Conservation (phyloP, 345 rosid genomes). For the Eucalyptus virginea region DNA sequence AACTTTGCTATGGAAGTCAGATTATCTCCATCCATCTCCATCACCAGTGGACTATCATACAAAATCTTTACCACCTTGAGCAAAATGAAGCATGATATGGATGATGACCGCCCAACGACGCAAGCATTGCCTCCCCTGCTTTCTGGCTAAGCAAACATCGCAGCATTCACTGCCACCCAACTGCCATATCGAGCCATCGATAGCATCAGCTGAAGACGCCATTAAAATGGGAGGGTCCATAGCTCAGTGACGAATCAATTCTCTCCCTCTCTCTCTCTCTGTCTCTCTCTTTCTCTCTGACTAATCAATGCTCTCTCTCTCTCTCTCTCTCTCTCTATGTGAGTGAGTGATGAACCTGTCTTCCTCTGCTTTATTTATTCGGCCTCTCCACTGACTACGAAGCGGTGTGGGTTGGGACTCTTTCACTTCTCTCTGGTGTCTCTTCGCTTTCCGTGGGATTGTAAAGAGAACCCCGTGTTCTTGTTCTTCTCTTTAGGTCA, state of each 20-base stretch:
- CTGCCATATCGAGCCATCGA: not conserved
- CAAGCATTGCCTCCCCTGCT: not conserved
- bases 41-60: not conserved
- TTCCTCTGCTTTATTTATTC: not conserved
- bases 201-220: not conserved
- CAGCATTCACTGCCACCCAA: not conserved
- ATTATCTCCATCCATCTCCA: not conserved
- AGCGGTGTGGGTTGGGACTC: not conserved
- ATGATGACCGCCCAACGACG: not conserved
- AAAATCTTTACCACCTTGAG: not conserved
- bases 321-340: not conserved
- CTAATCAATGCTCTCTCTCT: not conserved
- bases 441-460: not conserved
- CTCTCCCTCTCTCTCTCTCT: not conserved
- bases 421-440: not conserved
- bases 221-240: not conserved
- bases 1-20: not conserved
- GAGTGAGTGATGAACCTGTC: not conserved
- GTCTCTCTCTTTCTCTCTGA: not conserved
- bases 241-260: not conserved
- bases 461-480: not conserved
- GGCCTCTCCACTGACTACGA: not conserved
- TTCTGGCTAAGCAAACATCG: not conserved
- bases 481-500: not conserved
- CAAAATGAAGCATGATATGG: not conserved